Percentiles rank a stretch among this genome's conserved stretches.
Evolutionary conservation across 108 stramenopile species (phyloP).

Genomic region (Skeletonema potamos): DNA sequence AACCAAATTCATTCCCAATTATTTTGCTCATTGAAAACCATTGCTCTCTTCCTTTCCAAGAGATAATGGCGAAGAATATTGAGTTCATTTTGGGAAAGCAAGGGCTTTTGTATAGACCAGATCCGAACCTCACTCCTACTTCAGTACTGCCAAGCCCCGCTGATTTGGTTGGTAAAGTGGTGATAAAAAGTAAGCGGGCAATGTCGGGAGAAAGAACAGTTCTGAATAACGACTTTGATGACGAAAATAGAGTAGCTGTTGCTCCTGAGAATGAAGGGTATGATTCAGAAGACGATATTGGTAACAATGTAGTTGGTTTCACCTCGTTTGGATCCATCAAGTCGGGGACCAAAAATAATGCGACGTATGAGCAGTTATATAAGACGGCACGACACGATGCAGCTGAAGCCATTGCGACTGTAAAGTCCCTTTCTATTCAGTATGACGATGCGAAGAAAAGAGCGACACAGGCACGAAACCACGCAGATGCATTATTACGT

Average conservation of each 20-base stretch:
- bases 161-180: slow-evolving; percentile 67
- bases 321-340: slow-evolving; percentile 63
- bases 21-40: slow-evolving; percentile 97
- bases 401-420: slow-evolving; percentile 19
- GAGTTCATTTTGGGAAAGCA: slow-evolving; percentile 60
- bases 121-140: slow-evolving; percentile 59
- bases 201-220: slow-evolving; percentile 46
- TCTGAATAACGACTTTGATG: slow-evolving; percentile 81
- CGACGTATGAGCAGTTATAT: slow-evolving; percentile 24
- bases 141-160: slow-evolving; percentile 71
- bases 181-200: slow-evolving; percentile 80
- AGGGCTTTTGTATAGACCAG: slow-evolving; percentile 74
- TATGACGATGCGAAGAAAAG: slow-evolving; percentile 19
- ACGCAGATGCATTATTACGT: slow-evolving; percentile 38
- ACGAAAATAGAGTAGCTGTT: slow-evolving; percentile 51
- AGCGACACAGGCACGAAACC: slow-evolving; percentile 21
- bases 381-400: slow-evolving; percentile 23
- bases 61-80: slow-evolving; percentile 73
- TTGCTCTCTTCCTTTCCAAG: slow-evolving; percentile 85
- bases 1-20: slow-evolving; percentile 81
- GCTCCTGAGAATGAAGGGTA: slow-evolving; percentile 33
- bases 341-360: slow-evolving; percentile 3
- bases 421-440: slow-evolving; percentile 20
- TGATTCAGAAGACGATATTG: slow-evolving; percentile 56
- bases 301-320: slow-evolving; percentile 62